phyloP scores from a whole-genome alignment of 306 rosid genomes.

The Quercus mongolica region DNA sequence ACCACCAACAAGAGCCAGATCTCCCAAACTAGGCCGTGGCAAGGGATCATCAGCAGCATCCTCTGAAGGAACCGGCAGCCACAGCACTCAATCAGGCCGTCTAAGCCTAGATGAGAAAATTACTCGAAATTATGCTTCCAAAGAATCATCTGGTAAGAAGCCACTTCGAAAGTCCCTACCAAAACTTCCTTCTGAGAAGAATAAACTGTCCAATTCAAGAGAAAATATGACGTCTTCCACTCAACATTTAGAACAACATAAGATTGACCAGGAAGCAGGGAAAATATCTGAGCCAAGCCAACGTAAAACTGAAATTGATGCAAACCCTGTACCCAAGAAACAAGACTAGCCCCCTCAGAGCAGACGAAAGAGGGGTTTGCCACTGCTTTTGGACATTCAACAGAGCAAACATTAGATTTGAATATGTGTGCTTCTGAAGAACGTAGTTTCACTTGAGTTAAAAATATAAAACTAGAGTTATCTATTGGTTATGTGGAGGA shows the following conservation, averaged over 20 bases:
- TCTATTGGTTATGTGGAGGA: too few species aligned
- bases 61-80: slow-evolving; percentile 39
- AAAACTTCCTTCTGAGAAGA: slow-evolving; percentile 60
- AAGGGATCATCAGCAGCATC: slow-evolving; percentile 41
- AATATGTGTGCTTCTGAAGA: too few species aligned
- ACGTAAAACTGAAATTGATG: slow-evolving; percentile 10
- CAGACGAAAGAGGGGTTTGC: not conserved
- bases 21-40: slow-evolving; percentile 93
- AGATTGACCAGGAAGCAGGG: slow-evolving; percentile 24
- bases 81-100: slow-evolving; percentile 39
- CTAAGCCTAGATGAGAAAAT: slow-evolving; percentile 69
- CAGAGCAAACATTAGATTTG: too few species aligned
- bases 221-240: slow-evolving; percentile 32
- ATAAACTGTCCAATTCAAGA: slow-evolving; percentile 30
- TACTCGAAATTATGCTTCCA: slow-evolving; percentile 38
- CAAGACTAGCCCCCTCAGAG: not conserved
- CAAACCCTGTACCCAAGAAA: not conserved
- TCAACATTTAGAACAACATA: not conserved
- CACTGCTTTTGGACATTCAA: too few species aligned
- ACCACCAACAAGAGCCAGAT: slow-evolving; percentile 93
- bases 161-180: slow-evolving; percentile 92
- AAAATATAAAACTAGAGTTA: too few species aligned
- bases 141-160: slow-evolving; percentile 55
- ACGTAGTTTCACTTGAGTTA: too few species aligned
- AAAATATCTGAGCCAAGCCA: slow-evolving; percentile 32